phyloP scores from a whole-genome alignment of 2,329 filamentous ascomycete genomes.

The Rhytidhysteron rufulum region DNA sequence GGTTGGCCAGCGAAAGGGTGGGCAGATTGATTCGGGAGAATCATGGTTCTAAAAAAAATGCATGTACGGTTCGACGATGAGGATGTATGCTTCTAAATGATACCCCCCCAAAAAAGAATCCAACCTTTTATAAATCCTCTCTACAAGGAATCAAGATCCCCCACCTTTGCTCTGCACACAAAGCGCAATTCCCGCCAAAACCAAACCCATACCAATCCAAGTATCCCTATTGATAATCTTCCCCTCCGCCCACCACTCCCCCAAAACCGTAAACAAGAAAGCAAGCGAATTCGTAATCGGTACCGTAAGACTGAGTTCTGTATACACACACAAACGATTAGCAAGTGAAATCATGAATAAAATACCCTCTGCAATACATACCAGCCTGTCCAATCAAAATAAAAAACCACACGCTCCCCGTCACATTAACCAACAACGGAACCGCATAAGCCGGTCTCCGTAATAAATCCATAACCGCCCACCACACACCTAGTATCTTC shows the following conservation, averaged over 20 bases:
- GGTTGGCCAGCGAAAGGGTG: conserved; percentile 18
- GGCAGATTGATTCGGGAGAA: conserved; percentile 21
- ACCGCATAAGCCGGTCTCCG: conserved; percentile 79
- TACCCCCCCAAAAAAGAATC: too few relatives aligned
- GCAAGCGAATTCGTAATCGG: conserved; percentile 92
- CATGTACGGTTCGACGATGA: neutral
- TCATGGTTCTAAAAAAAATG: too few relatives aligned
- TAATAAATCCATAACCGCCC: conserved; percentile 73
- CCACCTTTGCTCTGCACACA: conserved; percentile 66
- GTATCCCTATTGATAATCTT: conserved; percentile 87
- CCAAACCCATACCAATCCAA: conserved; percentile 75
- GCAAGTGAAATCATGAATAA: neutral
- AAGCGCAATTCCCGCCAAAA: conserved; percentile 73
- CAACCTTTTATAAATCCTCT: neutral
- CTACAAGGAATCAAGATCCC: neutral
- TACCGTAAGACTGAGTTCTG: conserved; percentile 87
- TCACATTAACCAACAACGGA: conserved; percentile 81
- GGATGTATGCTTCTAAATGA: neutral
- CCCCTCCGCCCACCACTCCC: conserved; percentile 90
- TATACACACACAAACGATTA: conserved; percentile 1
- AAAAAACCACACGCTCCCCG: conserved; percentile 96
- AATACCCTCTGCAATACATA: conserved; percentile 44
- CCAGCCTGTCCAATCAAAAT: conserved; percentile 87
- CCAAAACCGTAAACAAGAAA: conserved; percentile 92
- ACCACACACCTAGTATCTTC: conserved; percentile 63